Conservation (phyloP, 352 stramenopile genomes). For the Phytophthora quininea region DNA sequence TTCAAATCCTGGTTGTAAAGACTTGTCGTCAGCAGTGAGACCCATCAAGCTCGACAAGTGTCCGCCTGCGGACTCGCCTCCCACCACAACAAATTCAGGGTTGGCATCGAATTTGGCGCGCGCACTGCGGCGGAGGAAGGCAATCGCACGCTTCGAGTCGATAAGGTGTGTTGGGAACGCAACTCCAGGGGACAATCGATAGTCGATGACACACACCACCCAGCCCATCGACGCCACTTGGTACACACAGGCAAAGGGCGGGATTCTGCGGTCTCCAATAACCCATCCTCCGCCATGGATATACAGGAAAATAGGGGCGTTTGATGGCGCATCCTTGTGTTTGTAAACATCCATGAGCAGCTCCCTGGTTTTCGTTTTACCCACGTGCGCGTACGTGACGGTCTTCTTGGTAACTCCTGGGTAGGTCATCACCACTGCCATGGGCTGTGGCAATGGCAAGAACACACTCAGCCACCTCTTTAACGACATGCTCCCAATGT, state of each 20-base stretch:
- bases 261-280: slow-evolving; percentile 55
- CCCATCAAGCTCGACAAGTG: slow-evolving; percentile 59
- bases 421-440: slow-evolving; percentile 51
- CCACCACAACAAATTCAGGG: slow-evolving; percentile 61
- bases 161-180: slow-evolving; percentile 68
- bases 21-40: slow-evolving; percentile 52
- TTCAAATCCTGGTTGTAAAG: slow-evolving; percentile 63
- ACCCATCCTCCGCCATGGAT: slow-evolving; percentile 75
- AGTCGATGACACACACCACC: slow-evolving; percentile 76
- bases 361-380: slow-evolving; percentile 51
- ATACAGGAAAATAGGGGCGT: slow-evolving; percentile 71
- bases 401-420: slow-evolving; percentile 51
- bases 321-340: slow-evolving; percentile 38
- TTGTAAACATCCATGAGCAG: slow-evolving; percentile 76
- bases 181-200: slow-evolving; percentile 63
- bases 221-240: slow-evolving; percentile 61
- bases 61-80: slow-evolving; percentile 65
- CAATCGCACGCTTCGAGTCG: slow-evolving; percentile 66
- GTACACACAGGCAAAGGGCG: slow-evolving; percentile 58
- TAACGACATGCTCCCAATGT: slow-evolving; percentile 49
- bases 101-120: slow-evolving; percentile 42
- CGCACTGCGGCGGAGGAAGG: slow-evolving; percentile 52
- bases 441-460: slow-evolving; percentile 55
- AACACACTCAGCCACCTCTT: slow-evolving; percentile 60
- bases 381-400: slow-evolving; percentile 59